phyloP scores from a whole-genome alignment of 805 yeast genomes.

The Teunomyces cretensis region DNA sequence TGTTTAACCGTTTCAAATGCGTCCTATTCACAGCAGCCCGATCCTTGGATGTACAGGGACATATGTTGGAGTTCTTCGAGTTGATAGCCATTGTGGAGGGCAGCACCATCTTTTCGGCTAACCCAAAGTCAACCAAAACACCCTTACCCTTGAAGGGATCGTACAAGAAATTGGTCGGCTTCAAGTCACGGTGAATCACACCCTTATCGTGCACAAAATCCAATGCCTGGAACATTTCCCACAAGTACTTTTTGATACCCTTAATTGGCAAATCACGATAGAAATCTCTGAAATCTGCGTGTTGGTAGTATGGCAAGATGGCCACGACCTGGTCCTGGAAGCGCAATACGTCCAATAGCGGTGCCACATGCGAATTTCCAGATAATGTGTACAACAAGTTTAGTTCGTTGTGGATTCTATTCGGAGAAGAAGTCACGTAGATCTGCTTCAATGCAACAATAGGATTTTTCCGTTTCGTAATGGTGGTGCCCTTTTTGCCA shows the following conservation, averaged over 20 bases:
- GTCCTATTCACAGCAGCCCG: conserved; percentile 15
- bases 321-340: conserved; percentile 91
- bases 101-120: conserved; percentile 61
- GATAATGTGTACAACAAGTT: conserved; percentile 68
- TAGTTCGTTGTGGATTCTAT: conserved; percentile 84
- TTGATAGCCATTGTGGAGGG: conserved; percentile 6
- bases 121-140: conserved; percentile 87
- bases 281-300: conserved; percentile 85
- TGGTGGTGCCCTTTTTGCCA: conserved; percentile 18
- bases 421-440: conserved; percentile 93
- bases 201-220: conserved; percentile 53
- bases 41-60: conserved; percentile 58
- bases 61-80: conserved; percentile 30
- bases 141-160: conserved; percentile 69
- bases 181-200: conserved; percentile 43
- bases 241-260: conserved; percentile 80
- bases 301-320: conserved; percentile 86
- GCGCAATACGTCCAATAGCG: conserved; percentile 83
- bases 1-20: conserved; percentile 22
- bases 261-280: conserved; percentile 74
- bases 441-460: conserved; percentile 89
- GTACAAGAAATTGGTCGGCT: conserved; percentile 67
- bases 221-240: conserved; percentile 74
- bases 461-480: conserved; percentile 32
- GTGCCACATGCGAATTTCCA: conserved; percentile 77